Base-by-base conservation (phyloP, 225 moss, liverwort and hornwort genomes). In the Thuidium tamariscinum region DNA sequence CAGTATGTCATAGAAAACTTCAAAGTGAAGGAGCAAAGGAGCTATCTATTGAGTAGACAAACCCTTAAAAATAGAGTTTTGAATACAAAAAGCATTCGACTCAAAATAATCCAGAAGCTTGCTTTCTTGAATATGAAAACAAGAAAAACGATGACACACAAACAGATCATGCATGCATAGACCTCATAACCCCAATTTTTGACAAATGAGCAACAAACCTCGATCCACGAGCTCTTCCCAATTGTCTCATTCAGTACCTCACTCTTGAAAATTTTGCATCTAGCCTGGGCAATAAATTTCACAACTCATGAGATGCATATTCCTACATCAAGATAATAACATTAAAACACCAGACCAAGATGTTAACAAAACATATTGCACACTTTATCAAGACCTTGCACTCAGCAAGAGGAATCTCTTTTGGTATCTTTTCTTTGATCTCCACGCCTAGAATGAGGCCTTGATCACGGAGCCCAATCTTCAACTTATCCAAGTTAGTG, bases 151-250 rank as follows among this genome's bases (percentile, higher is more conserved):
- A 86, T 70, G 71, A 56, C 27, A 52, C 13, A 57, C 21, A 83
- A 89, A 70, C 29, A 66, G 57, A 69, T 64, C 70, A 86, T 77
- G 49, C 22, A 63, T 79, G 34, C 54, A 82, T 34, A 55, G 75
- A 80, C 68, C 48, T 83, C 16, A 41, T 62, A 64, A 62, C 41
- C 3, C 2, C 16, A 64, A 76, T 52, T 66, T 57, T 57, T 49
- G n/a, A 84, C 46, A 59, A 60, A 82, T 37, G 64, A 80, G 59
- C 46, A 86, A 79, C 91, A 60, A 63, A 97, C 98, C 99, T 95
- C 95, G 95, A 87, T 99, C 99, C 80, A 93, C 89, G 82, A 99
- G 94, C 88, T 94, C 95, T 90, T 95, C 95, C 99, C 99, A 97
- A 86, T 95, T 95, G 79, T 94, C 94, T 97, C 99, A 99, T 74